Evolutionary conservation across 306 rosid genomes (phyloP), one percentile per base, ranked within the genome.

Genomic region (Quercus gilva): DNA sequence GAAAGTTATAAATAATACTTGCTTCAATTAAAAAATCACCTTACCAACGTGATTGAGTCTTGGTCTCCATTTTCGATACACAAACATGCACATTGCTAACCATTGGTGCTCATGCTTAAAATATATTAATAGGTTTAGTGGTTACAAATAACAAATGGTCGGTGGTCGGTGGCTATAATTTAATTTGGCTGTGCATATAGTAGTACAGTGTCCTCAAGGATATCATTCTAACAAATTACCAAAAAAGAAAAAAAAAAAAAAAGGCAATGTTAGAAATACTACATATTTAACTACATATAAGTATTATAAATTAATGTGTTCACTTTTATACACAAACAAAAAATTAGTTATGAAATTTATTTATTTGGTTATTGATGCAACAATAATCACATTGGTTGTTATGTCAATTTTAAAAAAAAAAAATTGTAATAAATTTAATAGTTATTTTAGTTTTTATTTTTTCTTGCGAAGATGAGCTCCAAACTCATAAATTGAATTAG

Each of bases 71-170:
- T 21, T 69, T 35, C 67, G 60, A 29, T 74, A 3, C 33, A 4
- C 51, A 56, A 68, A 21, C 17, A 49, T 49, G 53, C 17, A 17
- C 59, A 25, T 43, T 23, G 69, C 57, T 43, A n/a, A 10, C 49
- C 14, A 6, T 65, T 41, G 8, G 10, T 63, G 43, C 15, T 68
- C 51, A 5, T 68, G 52, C 72, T 68, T 68, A 25, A 74, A 80
- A 76, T 80, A 61, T 76, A 26, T 14, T n/a, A n/a, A 25, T 28
- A 63, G 29, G 23, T 28, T 72, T 19, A 14, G 55, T 7, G 45
- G 68, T 65, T 78, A 20, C 68, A 6, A 59, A 9, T 26, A 45
- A 74, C 65, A 78, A 53, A 74, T 78, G 64, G 78, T 73, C 51
- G 43, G 71, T 78, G 64, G 78, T 73, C 26, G 43, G 71, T 53